Evolutionary conservation across 2,329 filamentous ascomycete genomes (phyloP).

Genomic region (Aspergillus costaricaensis): DNA sequence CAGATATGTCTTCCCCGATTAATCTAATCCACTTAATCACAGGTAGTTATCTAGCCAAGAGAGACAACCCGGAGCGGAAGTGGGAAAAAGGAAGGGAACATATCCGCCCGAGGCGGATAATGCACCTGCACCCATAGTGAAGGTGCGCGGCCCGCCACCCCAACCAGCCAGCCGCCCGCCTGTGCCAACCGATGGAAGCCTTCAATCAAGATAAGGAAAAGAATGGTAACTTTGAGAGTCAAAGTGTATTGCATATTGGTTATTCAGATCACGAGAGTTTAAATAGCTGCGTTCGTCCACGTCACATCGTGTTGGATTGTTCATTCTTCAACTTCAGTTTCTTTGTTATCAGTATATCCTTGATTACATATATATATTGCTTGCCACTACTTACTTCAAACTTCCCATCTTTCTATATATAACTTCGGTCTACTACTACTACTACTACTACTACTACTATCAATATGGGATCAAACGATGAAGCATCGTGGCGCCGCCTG

Average conservation of each 20-base stretch:
- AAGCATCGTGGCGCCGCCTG: conserved; percentile 48
- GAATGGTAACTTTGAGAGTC: no score
- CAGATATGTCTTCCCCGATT: no score
- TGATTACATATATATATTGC: no score
- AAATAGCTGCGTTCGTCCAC: no score
- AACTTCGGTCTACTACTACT: conserved; percentile 8
- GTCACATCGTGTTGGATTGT: no score
- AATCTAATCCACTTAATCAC: no score
- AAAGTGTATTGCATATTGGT: no score
- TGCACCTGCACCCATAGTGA: background rate
- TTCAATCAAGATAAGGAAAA: background rate
- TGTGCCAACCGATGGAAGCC: background rate
- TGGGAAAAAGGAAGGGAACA: background rate
- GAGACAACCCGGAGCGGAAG: background rate
- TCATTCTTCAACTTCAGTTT: no score
- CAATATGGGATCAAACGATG: conserved; percentile 18
- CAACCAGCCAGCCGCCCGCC: background rate
- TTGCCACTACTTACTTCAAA: no score
- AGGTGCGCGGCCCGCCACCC: conserved; percentile 3
- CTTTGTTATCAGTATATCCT: no score
- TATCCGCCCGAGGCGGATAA: background rate
- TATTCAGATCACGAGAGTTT: no score
- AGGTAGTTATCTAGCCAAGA: no score
- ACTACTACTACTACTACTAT: conserved; percentile 15
- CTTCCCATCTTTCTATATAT: background rate